phyloP scores from a whole-genome alignment of 1,139 yeast species.

The Kodamaea ohmeri region DNA sequence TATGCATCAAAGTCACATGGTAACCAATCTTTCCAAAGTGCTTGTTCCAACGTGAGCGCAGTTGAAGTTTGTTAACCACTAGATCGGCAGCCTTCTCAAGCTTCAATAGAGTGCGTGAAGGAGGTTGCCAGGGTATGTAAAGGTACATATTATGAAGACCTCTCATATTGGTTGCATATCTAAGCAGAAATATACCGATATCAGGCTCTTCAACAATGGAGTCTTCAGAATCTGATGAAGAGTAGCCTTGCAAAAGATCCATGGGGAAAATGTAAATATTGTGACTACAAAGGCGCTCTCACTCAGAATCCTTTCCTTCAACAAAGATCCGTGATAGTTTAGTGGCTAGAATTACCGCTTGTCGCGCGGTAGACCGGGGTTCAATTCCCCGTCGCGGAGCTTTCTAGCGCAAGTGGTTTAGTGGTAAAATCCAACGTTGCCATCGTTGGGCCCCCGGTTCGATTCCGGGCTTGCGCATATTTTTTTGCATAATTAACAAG shows the following conservation, averaged over 20 bases:
- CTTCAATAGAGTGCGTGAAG: not conserved
- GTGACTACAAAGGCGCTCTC: not conserved
- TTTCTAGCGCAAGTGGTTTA: constrained; percentile 8
- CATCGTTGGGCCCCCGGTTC: constrained; percentile 9
- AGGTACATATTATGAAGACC: constrained; percentile 12
- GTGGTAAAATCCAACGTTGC: constrained; percentile 8
- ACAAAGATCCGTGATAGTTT: constrained; percentile 38
- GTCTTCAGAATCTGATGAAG: constrained; percentile 15
- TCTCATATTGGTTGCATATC: constrained; percentile 14
- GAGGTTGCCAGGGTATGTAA: constrained; percentile 20
- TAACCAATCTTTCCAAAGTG: constrained; percentile 10
- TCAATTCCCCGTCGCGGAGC: constrained; percentile 69
- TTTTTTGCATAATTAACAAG: not conserved
- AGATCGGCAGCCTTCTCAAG: not conserved
- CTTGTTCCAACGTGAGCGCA: not conserved
- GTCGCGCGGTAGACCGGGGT: constrained; percentile 69
- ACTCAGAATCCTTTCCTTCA: not conserved
- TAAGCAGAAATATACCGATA: constrained; percentile 15
- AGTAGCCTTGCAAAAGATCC: constrained; percentile 13
- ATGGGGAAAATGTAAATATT: constrained; percentile 6
- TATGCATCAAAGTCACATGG: constrained; percentile 20
- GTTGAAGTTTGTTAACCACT: not conserved
- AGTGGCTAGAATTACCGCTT: constrained; percentile 48
- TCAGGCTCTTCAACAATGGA: constrained; percentile 6
- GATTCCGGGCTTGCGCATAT: constrained; percentile 7